Evolutionary conservation across 73 alveolate genomes (phyloP), one percentile per base, ranked within the genome.

Genomic region (Symbiodinium natans): DNA sequence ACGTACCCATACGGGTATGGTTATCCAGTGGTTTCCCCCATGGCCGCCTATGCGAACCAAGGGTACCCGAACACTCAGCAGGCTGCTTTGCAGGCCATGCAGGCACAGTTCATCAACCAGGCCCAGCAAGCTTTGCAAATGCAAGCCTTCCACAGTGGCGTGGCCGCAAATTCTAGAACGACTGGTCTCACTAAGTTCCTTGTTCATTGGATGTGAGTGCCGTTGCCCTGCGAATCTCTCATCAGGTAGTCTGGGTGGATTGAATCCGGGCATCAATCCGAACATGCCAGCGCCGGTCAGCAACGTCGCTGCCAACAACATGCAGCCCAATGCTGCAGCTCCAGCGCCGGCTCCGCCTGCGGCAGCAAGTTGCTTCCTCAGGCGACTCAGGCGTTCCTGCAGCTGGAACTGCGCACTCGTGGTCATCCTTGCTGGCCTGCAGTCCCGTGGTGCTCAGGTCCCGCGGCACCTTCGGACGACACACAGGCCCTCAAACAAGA

Each of bases 11-110:
- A 86, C 59, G 56, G 56, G 56, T 86, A 86, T 52, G 90, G 52
- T 75, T 86, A 86, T 48, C 93, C 93, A 42, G 56, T 86, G 93
- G 82, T 86, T 34, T 86, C 93, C 82, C 93, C 93, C 34, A 86
- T 86, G 93, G 93, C 82, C 34, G 93, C 93, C 93, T 86, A 86
- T 34, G 93, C 93, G 56, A 86, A 52, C 54, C 93, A 86, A 86
- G 93, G 93, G 33, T 86, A 86, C 71, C 93, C 82, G 46, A 86
- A 86, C 56, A 31, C 93, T 42, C 93, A 86, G 82, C 56, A n/a
- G 71, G 93, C 93, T 5, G 93, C 93, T 54, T 63, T 71, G 33
- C 36, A 46, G 9, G 93, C 93, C 54, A 46, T 86, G 82, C 93
- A 86, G 93, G 93, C 93, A 11, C 82, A 48, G 15, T 34, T 86